Conservation (phyloP, 192 early-diverging fungal genomes). For the Powellomyces hirtus region DNA sequence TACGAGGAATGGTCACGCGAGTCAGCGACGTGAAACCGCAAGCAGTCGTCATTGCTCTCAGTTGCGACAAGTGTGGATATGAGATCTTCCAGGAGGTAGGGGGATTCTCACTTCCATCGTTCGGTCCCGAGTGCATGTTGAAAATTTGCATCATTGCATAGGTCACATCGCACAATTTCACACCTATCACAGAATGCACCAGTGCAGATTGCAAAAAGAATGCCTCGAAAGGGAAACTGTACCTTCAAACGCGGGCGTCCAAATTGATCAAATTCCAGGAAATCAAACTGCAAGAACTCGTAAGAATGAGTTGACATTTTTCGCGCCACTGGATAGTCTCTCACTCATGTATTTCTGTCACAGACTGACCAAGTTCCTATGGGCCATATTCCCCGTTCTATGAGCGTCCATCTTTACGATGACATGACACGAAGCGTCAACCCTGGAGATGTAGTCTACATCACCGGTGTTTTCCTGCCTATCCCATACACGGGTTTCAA, state of each 20-base stretch:
- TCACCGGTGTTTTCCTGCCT: slow-evolving; percentile 87
- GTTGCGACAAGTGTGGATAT: slow-evolving; percentile 90
- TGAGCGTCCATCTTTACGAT: slow-evolving; percentile 89
- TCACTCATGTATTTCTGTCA: neutral
- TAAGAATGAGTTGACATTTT: too few species aligned
- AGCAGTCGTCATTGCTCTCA: slow-evolving; percentile 81
- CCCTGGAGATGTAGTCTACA: slow-evolving; percentile 84
- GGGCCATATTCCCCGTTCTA: slow-evolving; percentile 94
- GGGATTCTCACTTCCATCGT: too few species aligned
- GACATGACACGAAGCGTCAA: slow-evolving; percentile 72
- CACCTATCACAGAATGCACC: slow-evolving; percentile 78
- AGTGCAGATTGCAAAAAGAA: slow-evolving; percentile 78
- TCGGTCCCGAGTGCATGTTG: too few species aligned
- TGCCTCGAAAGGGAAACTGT: slow-evolving; percentile 75
- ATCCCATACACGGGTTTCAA: slow-evolving; percentile 91
- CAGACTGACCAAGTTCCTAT: slow-evolving; percentile 97
- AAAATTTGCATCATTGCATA: too few species aligned
- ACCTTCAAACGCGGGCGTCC: slow-evolving; percentile 87
- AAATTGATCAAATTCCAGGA: slow-evolving; percentile 96
- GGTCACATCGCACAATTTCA: slow-evolving; percentile 50
- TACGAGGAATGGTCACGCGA: slow-evolving; percentile 91
- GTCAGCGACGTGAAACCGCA: slow-evolving; percentile 93
- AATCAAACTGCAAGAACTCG: slow-evolving; percentile 93
- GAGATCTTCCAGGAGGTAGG: slow-evolving; percentile 93
- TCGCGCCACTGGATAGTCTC: too few species aligned